Evolutionary conservation across 306 rosid species (phyloP).

Genomic region (Glycyrrhiza uralensis): DNA sequence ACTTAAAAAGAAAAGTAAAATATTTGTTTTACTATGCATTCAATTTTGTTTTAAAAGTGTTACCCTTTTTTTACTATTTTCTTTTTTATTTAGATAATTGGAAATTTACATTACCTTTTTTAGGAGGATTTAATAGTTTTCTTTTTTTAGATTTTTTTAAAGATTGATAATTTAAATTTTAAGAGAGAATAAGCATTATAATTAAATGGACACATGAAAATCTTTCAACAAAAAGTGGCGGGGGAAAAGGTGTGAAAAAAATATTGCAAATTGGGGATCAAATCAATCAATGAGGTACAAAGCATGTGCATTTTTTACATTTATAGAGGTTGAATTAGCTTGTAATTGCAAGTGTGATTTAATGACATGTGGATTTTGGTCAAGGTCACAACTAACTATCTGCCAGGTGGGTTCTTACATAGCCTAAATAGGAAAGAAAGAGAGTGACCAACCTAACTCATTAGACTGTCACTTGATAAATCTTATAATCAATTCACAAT

Average conservation of each 20-base stretch:
- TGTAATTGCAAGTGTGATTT: slow-evolving; percentile 16
- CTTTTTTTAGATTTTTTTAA: background rate
- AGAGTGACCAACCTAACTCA: background rate
- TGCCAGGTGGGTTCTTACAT: background rate
- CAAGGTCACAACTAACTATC: slow-evolving; percentile 29
- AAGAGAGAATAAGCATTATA: background rate
- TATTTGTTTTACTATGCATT: background rate
- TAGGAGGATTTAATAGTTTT: background rate
- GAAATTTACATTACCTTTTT: background rate
- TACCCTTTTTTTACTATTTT: background rate
- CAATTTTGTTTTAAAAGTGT: background rate
- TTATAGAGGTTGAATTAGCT: background rate
- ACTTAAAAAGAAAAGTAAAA: background rate
- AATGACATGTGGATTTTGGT: background rate
- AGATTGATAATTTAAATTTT: background rate
- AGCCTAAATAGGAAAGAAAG: slow-evolving; percentile 1
- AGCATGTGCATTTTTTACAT: slow-evolving; percentile 10
- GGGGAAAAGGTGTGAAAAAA: background rate
- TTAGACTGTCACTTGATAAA: background rate
- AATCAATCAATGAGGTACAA: slow-evolving; percentile 8
- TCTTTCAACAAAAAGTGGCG: background rate
- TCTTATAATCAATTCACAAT: background rate
- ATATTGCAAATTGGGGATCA: background rate
- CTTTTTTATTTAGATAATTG: background rate
- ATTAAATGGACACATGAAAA: background rate